These are phyloP conservation scores for Penicillium tannophilum DNA, from an alignment of 495 filamentous ascomycete species.

Conservation along the genomic window DNA sequence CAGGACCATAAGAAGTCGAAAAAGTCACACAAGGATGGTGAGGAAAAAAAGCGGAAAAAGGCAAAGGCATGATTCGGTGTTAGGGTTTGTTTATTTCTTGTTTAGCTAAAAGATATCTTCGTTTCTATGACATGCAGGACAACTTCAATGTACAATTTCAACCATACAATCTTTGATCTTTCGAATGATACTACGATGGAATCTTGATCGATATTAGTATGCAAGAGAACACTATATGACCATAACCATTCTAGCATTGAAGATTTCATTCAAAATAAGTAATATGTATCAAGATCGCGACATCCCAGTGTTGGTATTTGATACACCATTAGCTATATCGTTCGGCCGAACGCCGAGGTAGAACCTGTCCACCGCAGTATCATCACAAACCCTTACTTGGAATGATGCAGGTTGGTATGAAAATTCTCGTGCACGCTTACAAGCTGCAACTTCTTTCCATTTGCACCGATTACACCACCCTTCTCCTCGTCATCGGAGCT, in stretches of 20 bases:
- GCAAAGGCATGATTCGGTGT: constrained; percentile 39
- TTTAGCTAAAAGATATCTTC: constrained; percentile 30
- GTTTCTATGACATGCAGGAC: constrained; percentile 19
- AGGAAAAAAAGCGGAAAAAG: constrained; percentile 50
- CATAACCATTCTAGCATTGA: background rate
- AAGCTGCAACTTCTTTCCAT: constrained; percentile 24
- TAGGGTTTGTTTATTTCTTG: constrained; percentile 16
- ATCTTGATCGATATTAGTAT: background rate
- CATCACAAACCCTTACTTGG: background rate
- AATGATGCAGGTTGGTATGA: constrained; percentile 23
- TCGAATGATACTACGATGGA: background rate
- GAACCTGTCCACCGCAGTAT: background rate
- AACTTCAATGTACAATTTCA: constrained; percentile 27
- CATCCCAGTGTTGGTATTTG: background rate
- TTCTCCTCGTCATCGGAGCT: constrained; percentile 20
- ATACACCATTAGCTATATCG: background rate
- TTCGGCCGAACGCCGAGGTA: background rate
- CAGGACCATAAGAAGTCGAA: constrained; percentile 37
- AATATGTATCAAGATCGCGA: background rate
- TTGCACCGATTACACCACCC: constrained; percentile 12
- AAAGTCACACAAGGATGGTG: constrained; percentile 43
- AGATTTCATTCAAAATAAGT: background rate
- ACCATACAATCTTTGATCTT: too few species aligned
- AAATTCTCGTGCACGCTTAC: constrained; percentile 29
- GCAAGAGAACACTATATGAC: background rate